Evolutionary conservation across 345 rosid genomes (phyloP).

Genomic region (Populus deltoides): DNA sequence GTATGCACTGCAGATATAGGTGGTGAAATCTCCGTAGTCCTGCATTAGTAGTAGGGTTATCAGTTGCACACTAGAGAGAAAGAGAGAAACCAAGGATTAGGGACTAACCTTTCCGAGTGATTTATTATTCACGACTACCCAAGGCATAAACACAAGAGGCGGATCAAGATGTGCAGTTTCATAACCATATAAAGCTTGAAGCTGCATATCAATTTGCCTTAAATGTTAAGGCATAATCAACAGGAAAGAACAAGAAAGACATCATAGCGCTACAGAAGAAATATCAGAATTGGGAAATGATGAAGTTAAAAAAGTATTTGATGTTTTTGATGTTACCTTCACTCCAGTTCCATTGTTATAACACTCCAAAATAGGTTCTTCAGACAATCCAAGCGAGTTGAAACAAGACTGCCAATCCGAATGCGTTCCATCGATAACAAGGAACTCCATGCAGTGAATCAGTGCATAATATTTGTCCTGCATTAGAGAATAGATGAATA

Average conservation of each 20-base stretch:
- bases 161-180: slow-evolving; percentile 40
- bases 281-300: background rate
- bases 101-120: slow-evolving; percentile 30
- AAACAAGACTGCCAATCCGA: slow-evolving; percentile 36
- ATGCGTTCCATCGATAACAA: slow-evolving; percentile 28
- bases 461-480: slow-evolving; percentile 34
- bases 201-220: slow-evolving; percentile 28
- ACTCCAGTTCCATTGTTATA: slow-evolving; percentile 29
- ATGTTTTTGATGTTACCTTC: slow-evolving; percentile 17
- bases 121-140: slow-evolving; percentile 39
- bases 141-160: slow-evolving; percentile 34
- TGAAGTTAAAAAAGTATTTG: background rate
- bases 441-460: slow-evolving; percentile 41
- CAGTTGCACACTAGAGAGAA: background rate
- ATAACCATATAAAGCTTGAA: slow-evolving; percentile 15
- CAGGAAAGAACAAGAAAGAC: background rate
- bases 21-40: slow-evolving; percentile 35
- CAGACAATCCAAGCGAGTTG: slow-evolving; percentile 22
- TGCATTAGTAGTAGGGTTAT: slow-evolving; percentile 12
- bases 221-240: background rate
- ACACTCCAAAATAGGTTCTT: slow-evolving; percentile 26
- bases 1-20: slow-evolving; percentile 37
- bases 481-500: background rate
- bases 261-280: background rate
- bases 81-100: background rate